Base-by-base conservation (phyloP, 352 stramenopile genomes). In the Globisporangium nunn region DNA sequence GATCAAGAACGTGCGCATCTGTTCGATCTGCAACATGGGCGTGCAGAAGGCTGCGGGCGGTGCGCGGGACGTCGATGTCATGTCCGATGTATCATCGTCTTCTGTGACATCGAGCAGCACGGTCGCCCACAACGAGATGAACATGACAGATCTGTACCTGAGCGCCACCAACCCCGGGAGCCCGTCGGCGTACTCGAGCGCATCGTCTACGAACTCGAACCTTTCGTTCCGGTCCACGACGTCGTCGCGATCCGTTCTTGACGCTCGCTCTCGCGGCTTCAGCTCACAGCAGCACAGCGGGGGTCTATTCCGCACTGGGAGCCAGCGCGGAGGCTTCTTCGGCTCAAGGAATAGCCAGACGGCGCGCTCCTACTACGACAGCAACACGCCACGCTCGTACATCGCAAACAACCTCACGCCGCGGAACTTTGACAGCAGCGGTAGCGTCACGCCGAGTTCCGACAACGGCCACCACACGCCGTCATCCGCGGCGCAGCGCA, bases 1-100 rank as follows among this genome's bases (percentile, higher is more conserved):
- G 30, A 68, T 94, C 57, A 85, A 88, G 68, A 91, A 88, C 61
- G 77, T 93, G 58, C 82, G 83, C 39, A 85, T 93, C 47, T 95
- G 82, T 66, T 88, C 81, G 3, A 70, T 91, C 37, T 92, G 82
- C 66, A 92, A 91, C 58, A 91, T 91, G 73, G 76, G 80, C 50
- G 81, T 93, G n/a, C 78, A 89, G 59, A 85, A 87, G 52, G 63
- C 59, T n/a, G 61, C 59, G 12, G 11, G 23, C 17, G 15, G n/a
- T 18, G 41, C 46, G 14, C 62, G 69, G 48, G 54, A 75, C 56
- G 62, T 57, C 37, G 81, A 85, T 61, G 63, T 72, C 52, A 80
- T 82, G 71, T 89, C 81, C 33, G 82, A 91, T 66, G 72, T 85
- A 59, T 93, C 83, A 54, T 79, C 81, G 14, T 87, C 80, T 28